A percentile compares a stretch with the other conserved stretches of the same genome.
phyloP scores from a whole-genome alignment of 441 rosid species.

The Croton setiger region DNA sequence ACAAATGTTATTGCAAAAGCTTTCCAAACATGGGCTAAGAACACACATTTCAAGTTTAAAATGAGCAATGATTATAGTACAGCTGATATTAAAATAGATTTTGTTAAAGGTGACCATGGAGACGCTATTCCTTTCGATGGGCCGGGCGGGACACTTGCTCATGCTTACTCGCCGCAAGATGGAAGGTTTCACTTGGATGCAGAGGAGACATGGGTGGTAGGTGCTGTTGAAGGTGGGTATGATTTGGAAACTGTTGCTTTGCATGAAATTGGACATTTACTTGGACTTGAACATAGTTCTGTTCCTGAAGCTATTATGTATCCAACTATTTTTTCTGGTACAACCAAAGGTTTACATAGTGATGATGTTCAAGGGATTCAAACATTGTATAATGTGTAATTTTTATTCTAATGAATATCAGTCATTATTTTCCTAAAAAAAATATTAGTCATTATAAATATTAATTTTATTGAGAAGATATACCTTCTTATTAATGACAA shows the following conservation, averaged over 20 bases:
- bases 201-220: neutral
- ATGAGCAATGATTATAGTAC: neutral
- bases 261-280: constrained; percentile 9
- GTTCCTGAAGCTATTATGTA: constrained; percentile 11
- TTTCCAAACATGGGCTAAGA: constrained; percentile 25
- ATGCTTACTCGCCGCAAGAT: constrained; percentile 14
- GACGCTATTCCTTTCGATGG: constrained; percentile 18
- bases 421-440: too few relatives aligned
- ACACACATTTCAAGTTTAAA: constrained; percentile 24
- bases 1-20: constrained; percentile 17
- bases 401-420: too few relatives aligned
- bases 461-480: too few relatives aligned
- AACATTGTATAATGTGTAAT: neutral
- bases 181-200: constrained; percentile 14
- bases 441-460: too few relatives aligned
- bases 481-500: too few relatives aligned
- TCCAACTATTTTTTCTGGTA: neutral
- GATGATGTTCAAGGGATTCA: constrained; percentile 16
- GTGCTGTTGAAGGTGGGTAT: neutral
- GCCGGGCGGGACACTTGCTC: constrained; percentile 15
- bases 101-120: constrained; percentile 8
- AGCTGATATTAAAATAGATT: constrained; percentile 7
- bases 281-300: constrained; percentile 12
- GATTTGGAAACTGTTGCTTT: neutral
- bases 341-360: neutral